These are phyloP conservation scores for Cetraspora pellucida DNA, from an alignment of 192 early-diverging fungal species.

Conservation along the genomic window DNA sequence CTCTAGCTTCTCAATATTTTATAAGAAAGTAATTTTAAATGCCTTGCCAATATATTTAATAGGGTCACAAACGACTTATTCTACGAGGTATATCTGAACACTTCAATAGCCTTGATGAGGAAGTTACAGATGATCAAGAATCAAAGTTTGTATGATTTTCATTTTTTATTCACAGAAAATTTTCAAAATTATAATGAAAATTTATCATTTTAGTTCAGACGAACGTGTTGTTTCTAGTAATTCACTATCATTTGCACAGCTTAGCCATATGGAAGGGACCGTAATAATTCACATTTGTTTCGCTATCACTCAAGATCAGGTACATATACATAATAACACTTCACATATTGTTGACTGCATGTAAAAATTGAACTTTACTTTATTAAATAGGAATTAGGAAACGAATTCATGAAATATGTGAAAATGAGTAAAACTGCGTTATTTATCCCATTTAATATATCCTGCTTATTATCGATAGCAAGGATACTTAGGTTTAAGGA, in stretches of 20 bases:
- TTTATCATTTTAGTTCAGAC: background rate
- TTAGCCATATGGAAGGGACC: constrained; percentile 64
- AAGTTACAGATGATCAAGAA: constrained; percentile 9
- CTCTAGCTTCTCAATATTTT: background rate
- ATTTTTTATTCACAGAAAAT: constrained; percentile 10
- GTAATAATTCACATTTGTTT: constrained; percentile 74
- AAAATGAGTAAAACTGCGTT: constrained; percentile 44
- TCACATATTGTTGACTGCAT: background rate
- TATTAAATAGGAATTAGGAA: constrained; percentile 48
- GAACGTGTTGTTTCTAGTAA: background rate
- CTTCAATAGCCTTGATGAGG: constrained; percentile 59
- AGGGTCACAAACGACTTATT: constrained; percentile 61
- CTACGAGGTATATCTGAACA: constrained; percentile 56
- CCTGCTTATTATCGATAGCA: constrained; percentile 67
- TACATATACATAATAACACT: constrained; percentile 40
- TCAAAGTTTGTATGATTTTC: background rate
- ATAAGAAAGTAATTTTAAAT: background rate
- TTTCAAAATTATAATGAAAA: constrained; percentile 5
- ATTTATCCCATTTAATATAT: constrained; percentile 65
- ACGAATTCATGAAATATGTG: constrained; percentile 57
- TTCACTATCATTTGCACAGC: constrained; percentile 38
- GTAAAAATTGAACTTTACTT: background rate
- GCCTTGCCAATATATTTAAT: background rate
- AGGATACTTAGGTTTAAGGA: constrained; percentile 73
- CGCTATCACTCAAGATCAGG: constrained; percentile 74